phyloP scores from a whole-genome alignment of 2,329 filamentous ascomycete genomes.

The Alternaria alternata region DNA sequence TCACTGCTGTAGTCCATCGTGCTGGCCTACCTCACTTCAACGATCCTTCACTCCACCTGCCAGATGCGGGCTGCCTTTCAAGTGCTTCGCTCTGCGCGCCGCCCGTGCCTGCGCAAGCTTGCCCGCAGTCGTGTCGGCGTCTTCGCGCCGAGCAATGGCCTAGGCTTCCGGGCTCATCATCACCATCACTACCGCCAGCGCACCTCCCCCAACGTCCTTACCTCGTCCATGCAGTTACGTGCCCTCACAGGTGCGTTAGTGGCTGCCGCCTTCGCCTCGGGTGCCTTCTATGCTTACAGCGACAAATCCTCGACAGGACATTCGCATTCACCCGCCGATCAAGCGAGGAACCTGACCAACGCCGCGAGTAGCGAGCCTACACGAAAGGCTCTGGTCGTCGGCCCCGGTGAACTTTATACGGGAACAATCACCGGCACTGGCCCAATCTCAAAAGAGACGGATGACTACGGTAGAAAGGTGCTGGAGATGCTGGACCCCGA shows the following conservation, averaged over 20 bases:
- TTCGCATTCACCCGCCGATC: constrained; percentile 27
- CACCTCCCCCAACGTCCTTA: constrained; percentile 59
- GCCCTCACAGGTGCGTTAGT: constrained; percentile 72
- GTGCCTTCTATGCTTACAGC: constrained; percentile 78
- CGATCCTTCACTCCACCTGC: constrained; percentile 22
- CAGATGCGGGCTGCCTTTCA: constrained; percentile 76
- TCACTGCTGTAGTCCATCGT: constrained; percentile 15
- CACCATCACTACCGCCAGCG: constrained; percentile 50
- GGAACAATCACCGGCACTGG: constrained; percentile 84
- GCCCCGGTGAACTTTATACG: constrained; percentile 89
- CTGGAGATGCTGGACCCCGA: constrained; percentile 97
- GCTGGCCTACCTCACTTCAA: constrained; percentile 13
- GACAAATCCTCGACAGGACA: constrained; percentile 42
- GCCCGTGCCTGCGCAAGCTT: constrained; percentile 69
- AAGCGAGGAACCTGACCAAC: constrained; percentile 46
- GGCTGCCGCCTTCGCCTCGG: constrained; percentile 74
- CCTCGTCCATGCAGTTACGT: constrained; percentile 78
- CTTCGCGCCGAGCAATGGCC: constrained; percentile 53
- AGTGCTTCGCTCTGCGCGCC: constrained; percentile 73
- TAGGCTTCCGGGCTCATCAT: constrained; percentile 58
- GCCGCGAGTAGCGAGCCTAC: constrained; percentile 59
- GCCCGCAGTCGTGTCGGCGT: constrained; percentile 57
- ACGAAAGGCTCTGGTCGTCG: constrained; percentile 79
- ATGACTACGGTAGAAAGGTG: constrained; percentile 83
- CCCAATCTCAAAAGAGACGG: constrained; percentile 86